Base-by-base conservation (phyloP, 2,329 filamentous ascomycete genomes). In the Fusarium sp. region DNA sequence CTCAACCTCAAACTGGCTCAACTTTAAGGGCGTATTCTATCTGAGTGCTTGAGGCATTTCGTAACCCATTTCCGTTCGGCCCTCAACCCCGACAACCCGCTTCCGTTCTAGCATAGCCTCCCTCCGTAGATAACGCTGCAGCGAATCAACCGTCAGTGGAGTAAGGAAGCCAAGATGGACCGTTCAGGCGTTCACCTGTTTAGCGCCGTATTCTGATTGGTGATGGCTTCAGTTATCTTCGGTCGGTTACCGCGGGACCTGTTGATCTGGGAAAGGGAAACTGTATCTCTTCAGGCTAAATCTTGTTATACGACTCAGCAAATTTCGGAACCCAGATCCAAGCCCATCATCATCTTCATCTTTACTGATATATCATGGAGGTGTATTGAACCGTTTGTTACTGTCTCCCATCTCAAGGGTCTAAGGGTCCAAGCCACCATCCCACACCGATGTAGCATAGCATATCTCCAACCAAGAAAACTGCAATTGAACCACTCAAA, bases 191-290 rank as follows among this genome's bases (percentile, higher is more conserved):
- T 68, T 45, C 33, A 39, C n/a, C 11, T 42, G 45, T 39, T 58
- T 71, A 72, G 64, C 69, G 70, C 72, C 46, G 50, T 62, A 41
- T 64, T 75, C 58, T 71, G 50, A 73, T 75, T 75, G 72, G 72
- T 41, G 62, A 74, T 60, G 29, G 4, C 54, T 39, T 69, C 65
- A 65, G 38, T 52, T 52, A 35, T 41, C 39, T 50, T 59, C 29
- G 42, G 55, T 73, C 73, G 73, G 56, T 36, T 75, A 61, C 68
- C 73, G 73, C 73, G 71, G 60, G 53, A 11, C 63, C 64, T 68
- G 64, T 56, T 68, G 65, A 68, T 68, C 65, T 68, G 63, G 63
- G 63, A 63, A 56, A 62, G 56, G 56, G 25, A 39, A 44, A 29
- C 42, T 31, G 44, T 56, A 20, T 49, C 56, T 49, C 62, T 68